Base-by-base conservation (phyloP, 768 basidiomycete species). In the Trametes punicea region DNA sequence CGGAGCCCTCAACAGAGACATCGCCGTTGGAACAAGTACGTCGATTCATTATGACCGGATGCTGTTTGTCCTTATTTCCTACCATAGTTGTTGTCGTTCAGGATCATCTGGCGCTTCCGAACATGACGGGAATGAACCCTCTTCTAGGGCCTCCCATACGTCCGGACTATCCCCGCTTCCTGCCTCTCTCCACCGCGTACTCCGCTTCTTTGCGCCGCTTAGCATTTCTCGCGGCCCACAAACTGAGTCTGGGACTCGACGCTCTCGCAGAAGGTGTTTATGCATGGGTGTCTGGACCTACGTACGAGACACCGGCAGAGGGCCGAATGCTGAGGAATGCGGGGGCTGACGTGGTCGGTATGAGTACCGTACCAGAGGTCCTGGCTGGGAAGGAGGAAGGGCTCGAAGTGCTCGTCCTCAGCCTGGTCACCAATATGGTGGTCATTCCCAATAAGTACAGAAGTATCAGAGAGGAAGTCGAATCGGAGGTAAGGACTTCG, bases 331-430 rank as follows among this genome's bases (percentile, higher is more conserved):
- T 95, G 36, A 74, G 87, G 15, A 71, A 73, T 7, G 83, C 82
- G 0, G 93, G 93, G 3, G 93, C 87, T 1, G 90, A 92, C 63
- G 88, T 93, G n/a, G 93, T 94, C 2, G 93, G 93, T 2, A 95
- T 95, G 93, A 92, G 89, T 62, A 95, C 93, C 0, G 81, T 94
- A 15, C 93, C 92, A 0, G 93, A 95, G 71, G 93, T 95, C 23
- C 74, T 93, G 21, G 88, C 83, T 0, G 93, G 88, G 8, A 72
- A 83, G 45, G 84, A 91, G 66, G 87, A 85, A 65, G 87, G 85
- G 0, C 62, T 95, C 52, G 79, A 88, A 51, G 82, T 88, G 48
- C 75, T 89, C 71, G 92, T 88, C 4, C 73, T 95, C 39, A 93
- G 88, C 62, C 77, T 95, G 53, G 88, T 93, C 25, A 94, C 92